Evolutionary conservation across 2,329 filamentous ascomycete species (phyloP), one percentile per base, ranked within the genome.

Genomic region (Aspergillus eucalypticola): DNA sequence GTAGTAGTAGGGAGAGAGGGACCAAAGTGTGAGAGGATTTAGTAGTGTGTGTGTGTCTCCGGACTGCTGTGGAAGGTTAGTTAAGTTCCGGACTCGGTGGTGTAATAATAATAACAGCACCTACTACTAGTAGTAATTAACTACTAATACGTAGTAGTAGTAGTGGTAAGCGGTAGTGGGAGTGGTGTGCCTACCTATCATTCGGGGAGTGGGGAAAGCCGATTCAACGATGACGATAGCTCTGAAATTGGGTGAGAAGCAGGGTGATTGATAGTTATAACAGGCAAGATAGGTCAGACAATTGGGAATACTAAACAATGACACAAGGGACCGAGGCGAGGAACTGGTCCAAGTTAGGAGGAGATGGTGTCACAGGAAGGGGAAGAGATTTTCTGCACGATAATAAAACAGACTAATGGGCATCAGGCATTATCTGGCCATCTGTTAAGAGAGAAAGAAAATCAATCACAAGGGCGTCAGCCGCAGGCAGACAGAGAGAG

Each of bases 171-270:
- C 23, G 23, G 23, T 25, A 27, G 46, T 51, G 63, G 67, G 17
- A 54, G 29, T 29, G 10, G 32, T 35, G 32, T 35, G 32, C 32
- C 32, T 35, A 53, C 46, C 48, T 50, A 57, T 50, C 55, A 57
- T 44, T 57, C 29, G 46, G 46, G n/a, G 54, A 57, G 55, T 57
- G 49, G 56, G 56, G 25, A 54, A 35, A 35, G 29, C 21, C 46
- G 32, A 59, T 54, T 42, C 48, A 52, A 52, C 56, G 51, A 59
- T 59, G 56, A 54, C 56, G 56, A 59, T 54, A 54, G 42, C 25
- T 27, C 21, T 48, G 42, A 35, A 44, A 48, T 56, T 48, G 41
- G 42, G 46, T n/a, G 13, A 29, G 29, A 50, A 13, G 55, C 39
- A 19, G 38, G 27, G 23, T 29, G 11, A 29, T 19, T 29, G 11